These are phyloP conservation scores for Linnemannia exigua DNA, from an alignment of 192 early-diverging fungal genomes.

Conservation along the genomic window DNA sequence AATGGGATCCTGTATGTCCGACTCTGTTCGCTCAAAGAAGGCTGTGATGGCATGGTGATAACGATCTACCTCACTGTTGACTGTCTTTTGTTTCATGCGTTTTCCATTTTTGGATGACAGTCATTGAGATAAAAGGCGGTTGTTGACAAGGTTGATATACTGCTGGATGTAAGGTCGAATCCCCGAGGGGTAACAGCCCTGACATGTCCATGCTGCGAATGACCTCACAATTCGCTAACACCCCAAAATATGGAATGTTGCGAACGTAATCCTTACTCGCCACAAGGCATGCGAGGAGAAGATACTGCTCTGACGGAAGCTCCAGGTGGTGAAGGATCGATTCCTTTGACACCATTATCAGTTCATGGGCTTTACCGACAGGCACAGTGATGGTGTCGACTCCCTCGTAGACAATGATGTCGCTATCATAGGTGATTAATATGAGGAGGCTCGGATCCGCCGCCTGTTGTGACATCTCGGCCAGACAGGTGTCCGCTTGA, in stretches of 20 bases:
- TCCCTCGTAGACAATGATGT: conserved; percentile 8
- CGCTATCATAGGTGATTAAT: conserved; percentile 2
- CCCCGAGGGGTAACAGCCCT: neutral
- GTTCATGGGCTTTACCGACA: neutral
- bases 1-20: neutral
- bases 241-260: conserved; percentile 16
- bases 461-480: neutral
- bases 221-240: conserved; percentile 4
- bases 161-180: neutral
- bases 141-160: neutral
- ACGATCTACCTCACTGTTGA: neutral
- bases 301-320: conserved; percentile 1
- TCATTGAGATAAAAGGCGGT: too few relatives aligned
- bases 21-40: neutral
- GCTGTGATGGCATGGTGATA: conserved; percentile 1
- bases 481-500: conserved; percentile 19
- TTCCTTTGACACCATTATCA: neutral
- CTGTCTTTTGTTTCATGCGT: too few relatives aligned
- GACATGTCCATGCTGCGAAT: conserved; percentile 2
- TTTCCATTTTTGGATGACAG: too few relatives aligned
- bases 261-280: conserved; percentile 6
- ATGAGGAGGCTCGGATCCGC: neutral
- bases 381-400: neutral
- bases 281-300: conserved; percentile 12
- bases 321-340: neutral